A percentile compares a stretch with the other conserved stretches of the same genome.
These are phyloP conservation scores for Aspergillus fijiensis DNA, from an alignment of 2,329 filamentous ascomycete genomes.

Conservation along the genomic window DNA sequence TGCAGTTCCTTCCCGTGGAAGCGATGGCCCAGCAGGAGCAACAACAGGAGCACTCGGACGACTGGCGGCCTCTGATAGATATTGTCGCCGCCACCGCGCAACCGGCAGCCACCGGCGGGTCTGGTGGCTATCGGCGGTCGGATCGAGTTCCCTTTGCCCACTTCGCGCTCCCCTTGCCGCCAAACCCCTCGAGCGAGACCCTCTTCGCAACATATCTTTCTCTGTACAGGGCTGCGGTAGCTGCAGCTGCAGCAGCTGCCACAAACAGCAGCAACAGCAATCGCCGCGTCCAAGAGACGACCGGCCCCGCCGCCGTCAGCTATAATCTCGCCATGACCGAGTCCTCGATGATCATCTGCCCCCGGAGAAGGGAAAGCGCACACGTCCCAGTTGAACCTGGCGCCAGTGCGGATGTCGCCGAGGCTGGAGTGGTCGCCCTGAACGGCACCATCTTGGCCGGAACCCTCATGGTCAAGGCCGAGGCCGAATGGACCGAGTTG, in stretches of 20 bases:
- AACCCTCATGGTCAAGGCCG: constrained; percentile 59
- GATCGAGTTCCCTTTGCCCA: constrained; percentile 51
- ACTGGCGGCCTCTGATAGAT: constrained; percentile 54
- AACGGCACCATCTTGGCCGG: constrained; percentile 60
- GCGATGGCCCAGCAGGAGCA: constrained; percentile 39
- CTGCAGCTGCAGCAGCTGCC: constrained; percentile 30
- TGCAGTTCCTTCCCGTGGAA: constrained; percentile 50
- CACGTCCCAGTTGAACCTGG: constrained; percentile 41
- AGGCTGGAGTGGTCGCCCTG: constrained; percentile 48
- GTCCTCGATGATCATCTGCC: constrained; percentile 54
- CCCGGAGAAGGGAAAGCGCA: constrained; percentile 48
- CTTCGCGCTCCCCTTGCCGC: constrained; percentile 46
- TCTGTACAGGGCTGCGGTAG: constrained; percentile 43
- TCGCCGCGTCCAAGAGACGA: constrained; percentile 17
- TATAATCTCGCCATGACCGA: constrained; percentile 61
- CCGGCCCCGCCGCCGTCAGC: constrained; percentile 50
- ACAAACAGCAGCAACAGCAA: constrained; percentile 21
- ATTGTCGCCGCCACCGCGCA: constrained; percentile 15
- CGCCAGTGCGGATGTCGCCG: constrained; percentile 29
- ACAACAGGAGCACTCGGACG: constrained; percentile 7
- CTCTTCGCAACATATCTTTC: constrained; percentile 42
- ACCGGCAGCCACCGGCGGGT: constrained; percentile 13
- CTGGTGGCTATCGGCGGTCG: constrained; percentile 26
- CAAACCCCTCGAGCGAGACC: constrained; percentile 39
- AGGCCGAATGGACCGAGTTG: constrained; percentile 54